These are phyloP conservation scores for Calocybe indica DNA, from an alignment of 768 basidiomycete genomes.

Conservation along the genomic window DNA sequence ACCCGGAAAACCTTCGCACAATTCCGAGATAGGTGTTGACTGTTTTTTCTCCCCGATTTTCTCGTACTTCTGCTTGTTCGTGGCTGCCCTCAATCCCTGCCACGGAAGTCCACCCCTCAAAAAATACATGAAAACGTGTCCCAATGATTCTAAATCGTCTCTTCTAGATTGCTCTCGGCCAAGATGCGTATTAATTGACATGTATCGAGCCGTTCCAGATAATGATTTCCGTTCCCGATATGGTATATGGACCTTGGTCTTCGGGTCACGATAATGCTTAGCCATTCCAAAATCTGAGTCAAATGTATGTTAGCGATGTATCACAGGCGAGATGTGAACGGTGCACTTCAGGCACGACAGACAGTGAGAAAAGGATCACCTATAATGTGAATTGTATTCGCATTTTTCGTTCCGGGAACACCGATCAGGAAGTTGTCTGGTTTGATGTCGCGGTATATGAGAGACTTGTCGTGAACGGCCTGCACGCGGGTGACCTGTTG, in stretches of 20 bases:
- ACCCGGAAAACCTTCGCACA: conserved; percentile 98
- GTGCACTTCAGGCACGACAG: conserved; percentile 1
- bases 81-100: conserved; percentile 96
- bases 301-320: conserved; percentile 4
- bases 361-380: conserved; percentile 40
- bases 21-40: conserved; percentile 82
- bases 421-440: conserved; percentile 99
- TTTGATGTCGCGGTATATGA: conserved; percentile 99
- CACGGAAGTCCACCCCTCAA: conserved; percentile 93
- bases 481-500: conserved; percentile 89
- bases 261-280: conserved; percentile 98
- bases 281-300: conserved; percentile 94
- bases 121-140: conserved; percentile 99
- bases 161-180: conserved; percentile 92
- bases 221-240: conserved; percentile 97
- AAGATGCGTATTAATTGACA: conserved; percentile 99
- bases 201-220: conserved; percentile 96
- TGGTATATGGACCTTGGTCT: conserved; percentile 97
- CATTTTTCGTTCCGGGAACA: conserved; percentile 84
- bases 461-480: conserved; percentile 95
- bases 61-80: conserved; percentile 99
- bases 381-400: conserved; percentile 83
- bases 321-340: neutral
- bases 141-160: conserved; percentile 94
- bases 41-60: conserved; percentile 99